Evolutionary conservation across 768 basidiomycete genomes (phyloP), one percentile per base, ranked within the genome.

Genomic region (Lentinula guzmanii): DNA sequence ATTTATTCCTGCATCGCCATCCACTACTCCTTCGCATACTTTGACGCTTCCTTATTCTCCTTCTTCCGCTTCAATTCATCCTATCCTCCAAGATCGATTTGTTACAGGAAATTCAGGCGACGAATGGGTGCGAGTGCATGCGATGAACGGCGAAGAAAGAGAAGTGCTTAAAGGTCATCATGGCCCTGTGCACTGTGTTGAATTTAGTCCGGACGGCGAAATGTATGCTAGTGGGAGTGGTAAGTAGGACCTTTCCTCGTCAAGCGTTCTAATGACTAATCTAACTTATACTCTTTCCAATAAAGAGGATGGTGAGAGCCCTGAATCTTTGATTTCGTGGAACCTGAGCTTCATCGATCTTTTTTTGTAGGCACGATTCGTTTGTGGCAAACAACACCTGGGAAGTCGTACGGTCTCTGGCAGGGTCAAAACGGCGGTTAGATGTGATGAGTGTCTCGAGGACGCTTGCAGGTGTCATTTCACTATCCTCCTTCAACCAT

Each of bases 151-250:
- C 1, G 87, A 89, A 72, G 95, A 99, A 76, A 76, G 84, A 64
- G 96, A 98, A 61, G 83, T 97, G 34, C 81, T 95, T 61, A 96
- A 97, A 73, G 96, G 96, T 4, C 97, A 98, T 69, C 97, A 98
- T 70, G 97, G 96, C 24, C 95, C 96, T 18, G 95, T 98, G 16
- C 94, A 96, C 68, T 93, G 91, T 59, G 89, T 96, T 52, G 89
- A 91, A 68, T 96, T 89, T 73, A 93, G 90, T 70, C 96, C 96
- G 0, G 96, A 98, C 71, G 96, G 96, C 24, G 97, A 98, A 78
- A 84, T 97, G 80, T 98, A 93, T 72, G 96, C 96, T 39, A 95
- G 92, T 68, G 97, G 96, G 55, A 95, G 93, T 68, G 96, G 96
- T 89, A 72, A 78, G 91, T 84, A 24, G n/a, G 10, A 31, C 54